Conservation (phyloP, 148 eudicot genomes). For the Nyssa sinensis region DNA sequence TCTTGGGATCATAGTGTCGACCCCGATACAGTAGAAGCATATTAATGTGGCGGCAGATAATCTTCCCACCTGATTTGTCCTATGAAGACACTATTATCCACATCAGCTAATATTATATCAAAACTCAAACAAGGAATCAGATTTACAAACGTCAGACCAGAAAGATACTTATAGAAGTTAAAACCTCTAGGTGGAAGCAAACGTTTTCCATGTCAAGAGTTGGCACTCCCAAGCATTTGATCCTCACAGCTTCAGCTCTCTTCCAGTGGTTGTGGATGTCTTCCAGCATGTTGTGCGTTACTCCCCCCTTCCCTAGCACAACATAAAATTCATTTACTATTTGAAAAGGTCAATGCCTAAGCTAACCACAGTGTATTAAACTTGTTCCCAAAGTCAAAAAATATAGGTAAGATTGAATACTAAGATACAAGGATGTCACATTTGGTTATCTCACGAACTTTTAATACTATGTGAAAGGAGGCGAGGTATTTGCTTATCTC, state of each 20-base stretch:
- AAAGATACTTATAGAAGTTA: not conserved
- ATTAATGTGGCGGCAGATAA: conserved; percentile 69
- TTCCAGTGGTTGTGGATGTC: conserved; percentile 97
- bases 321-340: not conserved
- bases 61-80: conserved; percentile 89
- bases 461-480: no score
- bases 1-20: conserved; percentile 71
- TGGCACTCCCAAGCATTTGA: conserved; percentile 91
- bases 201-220: conserved; percentile 94
- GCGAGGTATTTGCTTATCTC: no score
- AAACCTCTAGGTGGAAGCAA: conserved; percentile 89
- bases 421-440: not conserved
- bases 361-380: not conserved
- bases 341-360: not conserved
- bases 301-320: conserved; percentile 67
- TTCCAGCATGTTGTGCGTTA: conserved; percentile 86
- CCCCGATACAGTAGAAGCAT: conserved; percentile 77
- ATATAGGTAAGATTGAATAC: not conserved
- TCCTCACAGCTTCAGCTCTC: conserved; percentile 89
- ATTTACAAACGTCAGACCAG: not conserved
- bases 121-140: not conserved
- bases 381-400: not conserved
- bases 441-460: no score
- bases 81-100: conserved; percentile 25
- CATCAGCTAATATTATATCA: conserved; percentile 17